Base-by-base conservation (phyloP, 768 basidiomycete species). In the Boletus speciosus region DNA sequence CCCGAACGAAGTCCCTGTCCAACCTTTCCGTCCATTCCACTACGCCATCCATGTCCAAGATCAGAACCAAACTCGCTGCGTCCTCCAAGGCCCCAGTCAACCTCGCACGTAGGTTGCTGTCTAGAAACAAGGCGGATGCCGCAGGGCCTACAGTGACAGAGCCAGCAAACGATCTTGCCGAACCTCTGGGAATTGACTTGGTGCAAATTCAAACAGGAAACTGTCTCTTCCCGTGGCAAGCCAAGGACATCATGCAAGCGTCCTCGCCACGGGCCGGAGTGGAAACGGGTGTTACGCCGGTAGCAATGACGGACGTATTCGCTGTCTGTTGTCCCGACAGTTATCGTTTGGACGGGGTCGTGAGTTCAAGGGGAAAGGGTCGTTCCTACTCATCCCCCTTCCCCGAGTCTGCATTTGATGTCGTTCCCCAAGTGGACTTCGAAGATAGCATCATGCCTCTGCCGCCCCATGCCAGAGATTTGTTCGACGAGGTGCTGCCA, bases 401-500 rank as follows among this genome's bases (percentile, higher is more conserved):
- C 49, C 84, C 87, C 4, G 67, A 79, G 37, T 84, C 83, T 8
- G 77, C 76, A 6, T 72, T 88, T 49, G 87, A 89, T 57, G 73
- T 81, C 53, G 72, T 87, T 27, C 80, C 84, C 5, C 64, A 73
- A 25, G 14, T 47, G 29, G 65, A 73, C n/a, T 68, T 74, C 8
- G 67, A 76, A 25, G 82, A 85, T 59, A 61, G 79, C 11, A 83
- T 82, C 62, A 66, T 71, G 37, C 81, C 85, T 14, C 70, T 85
- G 51, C 77, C 78, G 5, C 55, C 64, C 21, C 43, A 47, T 34
- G 67, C 75, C n/a, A 76, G 66, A 23, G 81, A 83, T 60, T 78
- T 84, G 62, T 90, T 92, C 58, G 86, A 89, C 61, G 81, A 83
- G 25, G 66, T 77, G 49, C 74, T 93, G 12, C 91, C 91, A 6